Percentiles rank a stretch among this genome's conserved stretches.
Conservation (phyloP, 2,329 filamentous ascomycete species). For the Didymella segeticola region DNA sequence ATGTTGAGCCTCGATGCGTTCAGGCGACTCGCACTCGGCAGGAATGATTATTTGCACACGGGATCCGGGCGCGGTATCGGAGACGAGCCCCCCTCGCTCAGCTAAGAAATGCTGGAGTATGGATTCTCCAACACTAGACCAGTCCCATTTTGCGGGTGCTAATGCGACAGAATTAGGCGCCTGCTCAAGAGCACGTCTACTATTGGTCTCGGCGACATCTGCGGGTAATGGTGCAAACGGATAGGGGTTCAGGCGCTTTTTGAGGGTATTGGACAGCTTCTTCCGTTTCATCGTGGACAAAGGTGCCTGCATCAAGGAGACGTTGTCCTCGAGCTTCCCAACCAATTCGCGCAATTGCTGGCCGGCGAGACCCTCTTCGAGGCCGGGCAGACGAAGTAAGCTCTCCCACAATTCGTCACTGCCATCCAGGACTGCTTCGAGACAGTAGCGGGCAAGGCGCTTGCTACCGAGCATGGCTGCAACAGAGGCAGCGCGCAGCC, state of each 20-base stretch:
- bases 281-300: constrained; percentile 58
- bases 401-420: constrained; percentile 64
- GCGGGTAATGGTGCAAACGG: constrained; percentile 48
- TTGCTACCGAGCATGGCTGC: constrained; percentile 64
- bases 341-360: constrained; percentile 53
- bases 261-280: constrained; percentile 60
- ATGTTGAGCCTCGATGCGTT: constrained; percentile 14
- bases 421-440: constrained; percentile 68
- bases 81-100: constrained; percentile 47
- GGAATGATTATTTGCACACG: constrained; percentile 54
- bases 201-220: constrained; percentile 36
- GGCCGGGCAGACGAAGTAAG: constrained; percentile 62
- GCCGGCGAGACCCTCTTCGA: constrained; percentile 47
- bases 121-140: constrained; percentile 57
- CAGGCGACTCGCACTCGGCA: constrained; percentile 23
- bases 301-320: constrained; percentile 61
- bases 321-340: constrained; percentile 59
- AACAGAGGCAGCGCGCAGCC: constrained; percentile 66
- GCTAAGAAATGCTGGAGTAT: constrained; percentile 54
- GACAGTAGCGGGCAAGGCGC: constrained; percentile 65
- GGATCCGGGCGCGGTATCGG: constrained; percentile 44
- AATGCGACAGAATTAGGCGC: constrained; percentile 48
- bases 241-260: constrained; percentile 62
- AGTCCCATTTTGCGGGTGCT: constrained; percentile 50
- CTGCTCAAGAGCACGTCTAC: constrained; percentile 20